A percentile compares a stretch with the other conserved stretches of the same genome.
phyloP scores from a whole-genome alignment of 2,329 filamentous ascomycete species.

The Colletotrichum trifolii region DNA sequence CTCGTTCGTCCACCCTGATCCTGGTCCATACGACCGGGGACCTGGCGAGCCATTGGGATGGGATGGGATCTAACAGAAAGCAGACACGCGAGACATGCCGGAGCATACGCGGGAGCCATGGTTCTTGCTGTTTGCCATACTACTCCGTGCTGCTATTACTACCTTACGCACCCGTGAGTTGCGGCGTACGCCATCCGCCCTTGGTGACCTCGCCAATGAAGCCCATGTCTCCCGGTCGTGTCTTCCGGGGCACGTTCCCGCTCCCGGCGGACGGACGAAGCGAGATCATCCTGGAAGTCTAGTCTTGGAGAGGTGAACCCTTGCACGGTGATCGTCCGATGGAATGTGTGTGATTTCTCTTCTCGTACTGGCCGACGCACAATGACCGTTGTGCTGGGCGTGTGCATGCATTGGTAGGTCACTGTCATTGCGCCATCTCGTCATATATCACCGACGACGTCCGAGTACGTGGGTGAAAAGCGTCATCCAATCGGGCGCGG shows the following conservation, averaged over 20 bases:
- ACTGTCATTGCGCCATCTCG: too few species aligned
- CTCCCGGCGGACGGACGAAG: slow-evolving; percentile 1
- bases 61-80: slow-evolving; percentile 3
- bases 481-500: neutral
- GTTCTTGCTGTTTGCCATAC: slow-evolving; percentile 7
- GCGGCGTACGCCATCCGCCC: neutral
- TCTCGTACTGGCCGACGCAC: neutral
- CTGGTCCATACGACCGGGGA: slow-evolving; percentile 11
- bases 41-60: slow-evolving; percentile 11
- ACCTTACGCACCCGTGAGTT: neutral
- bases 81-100: slow-evolving; percentile 18
- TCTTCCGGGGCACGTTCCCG: slow-evolving; percentile 22
- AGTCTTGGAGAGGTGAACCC: neutral
- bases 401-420: too few species aligned
- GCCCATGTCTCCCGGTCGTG: slow-evolving; percentile 23
- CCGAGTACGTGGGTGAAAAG: neutral
- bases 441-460: neutral
- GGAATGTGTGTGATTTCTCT: slow-evolving; percentile 24
- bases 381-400: too few species aligned
- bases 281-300: neutral
- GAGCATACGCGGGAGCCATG: slow-evolving; percentile 4
- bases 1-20: slow-evolving; percentile 3
- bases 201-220: neutral
- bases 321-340: neutral
- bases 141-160: neutral